Base-by-base conservation (phyloP, 495 filamentous ascomycete species). In the Aspergillus steynii region DNA sequence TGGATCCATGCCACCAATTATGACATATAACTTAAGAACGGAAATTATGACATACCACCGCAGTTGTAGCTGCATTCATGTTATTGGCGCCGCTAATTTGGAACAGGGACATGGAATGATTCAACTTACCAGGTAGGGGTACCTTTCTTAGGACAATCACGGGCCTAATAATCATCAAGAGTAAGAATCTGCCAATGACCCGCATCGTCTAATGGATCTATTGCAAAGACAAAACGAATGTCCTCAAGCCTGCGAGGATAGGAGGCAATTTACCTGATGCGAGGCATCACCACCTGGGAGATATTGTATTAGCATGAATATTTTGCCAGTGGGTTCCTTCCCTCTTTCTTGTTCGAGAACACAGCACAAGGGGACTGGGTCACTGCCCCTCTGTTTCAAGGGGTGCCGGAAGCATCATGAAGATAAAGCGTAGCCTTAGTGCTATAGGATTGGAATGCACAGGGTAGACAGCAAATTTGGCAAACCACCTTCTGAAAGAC, bases 101-200 rank as follows among this genome's bases (percentile, higher is more conserved):
- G 10, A 8, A 3, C 14, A 49, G 42, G 46, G 34, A 46, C 26
- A 55, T 50, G 5, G 10, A 52, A 47, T 1, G 20, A 25, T 51
- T 59, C 28, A 50, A 76, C 37, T 3, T 80, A 92, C 87, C 94
- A 98, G 72, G 93, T 96, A 50, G 93, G 90, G 59, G 88, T 91
- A 61, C 91, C 92, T 79, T 93, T 91, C 83, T 89, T 93, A 65
- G 94, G 93, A 84, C 94, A 98, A 68, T 97, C 94, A 69, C 93
- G 92, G 66, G 93, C 91, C 90, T 91, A 70, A 53, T 67, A 42
- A 60, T 67, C 61, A 53, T 31, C 12, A 65, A 61, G 50, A 58
- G 55, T 64, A 42, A 42, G 37, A 42, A 42, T 42, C 37, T 42
- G 37, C 37, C 37, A 42, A 14, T 42, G 37, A 12, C 37, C 37